phyloP scores from a whole-genome alignment of 2,329 filamentous ascomycete genomes.

The Colletotrichum nymphaeae region DNA sequence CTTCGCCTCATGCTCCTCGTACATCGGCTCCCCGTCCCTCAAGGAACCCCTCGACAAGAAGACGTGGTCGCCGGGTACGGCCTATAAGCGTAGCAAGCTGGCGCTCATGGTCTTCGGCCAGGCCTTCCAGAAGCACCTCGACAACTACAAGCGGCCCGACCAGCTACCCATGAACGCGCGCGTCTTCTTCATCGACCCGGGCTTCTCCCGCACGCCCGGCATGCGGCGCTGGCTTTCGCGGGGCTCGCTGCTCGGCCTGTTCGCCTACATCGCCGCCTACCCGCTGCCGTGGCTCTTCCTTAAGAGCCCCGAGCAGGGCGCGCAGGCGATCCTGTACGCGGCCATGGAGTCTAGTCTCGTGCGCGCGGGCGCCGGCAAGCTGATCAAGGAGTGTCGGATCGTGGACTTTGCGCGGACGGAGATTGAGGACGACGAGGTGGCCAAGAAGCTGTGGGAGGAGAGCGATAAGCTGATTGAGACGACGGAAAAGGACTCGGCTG shows the following conservation, averaged over 20 bases:
- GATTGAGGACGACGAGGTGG: constrained; percentile 80
- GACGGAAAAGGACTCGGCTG: constrained; percentile 82
- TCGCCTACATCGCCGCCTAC: constrained; percentile 82
- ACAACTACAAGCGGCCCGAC: constrained; percentile 86
- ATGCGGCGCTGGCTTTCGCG: constrained; percentile 88
- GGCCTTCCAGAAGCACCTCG: constrained; percentile 92
- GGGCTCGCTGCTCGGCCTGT: constrained; percentile 83
- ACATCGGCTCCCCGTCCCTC: constrained; percentile 80
- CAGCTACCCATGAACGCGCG: constrained; percentile 83
- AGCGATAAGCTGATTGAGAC: constrained; percentile 87
- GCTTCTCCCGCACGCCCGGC: constrained; percentile 85
- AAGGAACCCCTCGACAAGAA: constrained; percentile 62
- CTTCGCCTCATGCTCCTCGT: constrained; percentile 87
- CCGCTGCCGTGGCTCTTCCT: constrained; percentile 87
- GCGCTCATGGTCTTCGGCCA: constrained; percentile 90
- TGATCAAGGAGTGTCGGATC: constrained; percentile 91
- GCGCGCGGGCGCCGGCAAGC: constrained; percentile 68
- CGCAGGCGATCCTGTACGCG: constrained; percentile 87
- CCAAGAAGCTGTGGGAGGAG: constrained; percentile 89
- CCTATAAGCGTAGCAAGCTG: constrained; percentile 76
- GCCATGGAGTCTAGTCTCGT: constrained; percentile 83
- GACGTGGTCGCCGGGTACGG: constrained; percentile 65
- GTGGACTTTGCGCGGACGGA: constrained; percentile 79
- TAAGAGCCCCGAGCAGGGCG: constrained; percentile 85
- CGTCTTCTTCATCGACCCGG: constrained; percentile 89